These are phyloP conservation scores for Colletotrichum karsti DNA, from an alignment of 2,329 filamentous ascomycete genomes.

Conservation along the genomic window DNA sequence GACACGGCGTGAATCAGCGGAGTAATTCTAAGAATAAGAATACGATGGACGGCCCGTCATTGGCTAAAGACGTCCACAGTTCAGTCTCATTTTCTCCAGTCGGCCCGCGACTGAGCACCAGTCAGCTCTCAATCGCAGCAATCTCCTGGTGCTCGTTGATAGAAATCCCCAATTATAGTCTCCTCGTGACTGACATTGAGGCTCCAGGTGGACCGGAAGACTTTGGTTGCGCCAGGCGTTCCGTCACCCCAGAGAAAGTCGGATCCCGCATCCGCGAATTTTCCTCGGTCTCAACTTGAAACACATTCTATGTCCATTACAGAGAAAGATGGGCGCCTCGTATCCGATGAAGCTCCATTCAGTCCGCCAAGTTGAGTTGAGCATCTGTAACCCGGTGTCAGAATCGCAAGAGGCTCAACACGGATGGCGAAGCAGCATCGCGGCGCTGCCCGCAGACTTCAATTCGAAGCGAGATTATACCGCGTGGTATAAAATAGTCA, in stretches of 20 bases:
- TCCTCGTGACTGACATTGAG: not conserved
- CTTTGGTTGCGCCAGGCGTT: not conserved
- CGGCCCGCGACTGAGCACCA: not conserved
- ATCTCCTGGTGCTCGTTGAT: not conserved
- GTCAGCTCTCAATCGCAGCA: not conserved
- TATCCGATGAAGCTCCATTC: not conserved
- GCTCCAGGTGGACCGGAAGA: not conserved
- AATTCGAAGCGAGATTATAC: too few species aligned
- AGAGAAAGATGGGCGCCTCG: not conserved
- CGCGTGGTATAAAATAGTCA: too few species aligned
- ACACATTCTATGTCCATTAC: not conserved
- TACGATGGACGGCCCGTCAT: not conserved
- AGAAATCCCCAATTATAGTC: not conserved
- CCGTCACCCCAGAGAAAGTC: not conserved
- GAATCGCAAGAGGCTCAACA: not conserved
- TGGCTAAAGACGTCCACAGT: not conserved
- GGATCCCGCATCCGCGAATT: not conserved
- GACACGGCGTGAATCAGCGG: not conserved
- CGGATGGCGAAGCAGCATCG: not conserved
- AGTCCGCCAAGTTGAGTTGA: not conserved
- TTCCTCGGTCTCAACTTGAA: not conserved
- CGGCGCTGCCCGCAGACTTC: too few species aligned
- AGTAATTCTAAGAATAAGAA: not conserved
- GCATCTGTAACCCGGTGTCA: too few species aligned
- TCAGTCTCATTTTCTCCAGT: not conserved